Base-by-base conservation (phyloP, 352 stramenopile species). In the Globisporangium nunn region DNA sequence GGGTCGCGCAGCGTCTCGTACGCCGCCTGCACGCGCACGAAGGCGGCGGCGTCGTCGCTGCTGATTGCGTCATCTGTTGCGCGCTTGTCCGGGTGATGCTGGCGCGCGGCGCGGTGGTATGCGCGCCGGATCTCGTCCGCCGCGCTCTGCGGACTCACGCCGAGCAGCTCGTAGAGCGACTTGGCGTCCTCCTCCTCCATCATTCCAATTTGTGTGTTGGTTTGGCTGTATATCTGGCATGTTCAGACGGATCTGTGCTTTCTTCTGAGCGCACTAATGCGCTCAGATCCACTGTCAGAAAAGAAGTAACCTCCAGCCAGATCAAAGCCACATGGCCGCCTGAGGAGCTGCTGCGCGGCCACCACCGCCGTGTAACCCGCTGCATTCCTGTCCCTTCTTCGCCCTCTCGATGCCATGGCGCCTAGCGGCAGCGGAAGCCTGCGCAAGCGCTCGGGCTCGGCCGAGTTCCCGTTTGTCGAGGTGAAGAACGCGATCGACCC, bases 81-180 rank as follows among this genome's bases (percentile, higher is more conserved):
- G 23, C 72, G 69, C 67, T 88, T 90, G 65, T 93, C 83, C 17
- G 83, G 83, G 40, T 93, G 83, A 31, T 70, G 69, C 48, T 63
- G 66, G 4, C 79, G 71, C 3, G 73, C 78, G 3, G 74, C 75
- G 33, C 77, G 73, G 52, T 91, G 77, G 63, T 93, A 93, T 30
- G 82, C 82, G 39, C 72, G 76, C 14, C 81, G 80, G 52, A 92
- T 59, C 47, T 88, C 80, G 12, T 85, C 80, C n/a, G 49, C 14
- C 8, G 67, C 78, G 67, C 78, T 87, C 58, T 63, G 58, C 33
- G 57, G 31, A 10, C 41, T 47, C 29, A 89, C 60, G n/a, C 68
- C 61, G 29, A 92, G 73, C 56, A 74, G 69, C 40, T 85, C 66
- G 51, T 92, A 92, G 45, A 77, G 63, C 52, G 35, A 40, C 35